Percentiles rank a stretch among this genome's conserved stretches.
phyloP scores from a whole-genome alignment of 192 early-diverging fungal species.

The Phlyctochytrium arcticum region DNA sequence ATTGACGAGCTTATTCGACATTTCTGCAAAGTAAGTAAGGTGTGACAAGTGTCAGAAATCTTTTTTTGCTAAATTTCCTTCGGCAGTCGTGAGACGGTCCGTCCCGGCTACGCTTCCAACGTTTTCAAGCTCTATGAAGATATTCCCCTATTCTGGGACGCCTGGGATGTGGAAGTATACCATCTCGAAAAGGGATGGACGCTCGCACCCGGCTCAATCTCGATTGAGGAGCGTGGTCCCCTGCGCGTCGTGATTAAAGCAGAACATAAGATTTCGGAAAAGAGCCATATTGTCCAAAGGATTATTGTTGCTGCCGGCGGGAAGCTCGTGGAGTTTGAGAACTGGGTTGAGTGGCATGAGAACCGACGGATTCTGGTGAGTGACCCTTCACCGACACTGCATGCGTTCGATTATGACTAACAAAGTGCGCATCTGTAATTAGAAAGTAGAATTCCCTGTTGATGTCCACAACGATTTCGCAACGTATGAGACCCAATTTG shows the following conservation, averaged over 20 bases:
- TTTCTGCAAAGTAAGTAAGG: constrained; percentile 44
- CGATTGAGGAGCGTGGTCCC: constrained; percentile 75
- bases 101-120: constrained; percentile 58
- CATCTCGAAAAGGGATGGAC: constrained; percentile 81
- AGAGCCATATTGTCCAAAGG: constrained; percentile 66
- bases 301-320: constrained; percentile 74
- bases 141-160: constrained; percentile 84
- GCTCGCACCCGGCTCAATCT: constrained; percentile 49
- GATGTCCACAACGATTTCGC: constrained; percentile 77
- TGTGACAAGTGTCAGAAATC: background rate
- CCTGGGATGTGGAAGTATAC: constrained; percentile 86
- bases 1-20: constrained; percentile 65
- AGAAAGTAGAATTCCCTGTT: constrained; percentile 92
- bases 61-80: constrained; percentile 1
- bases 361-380: constrained; percentile 73
- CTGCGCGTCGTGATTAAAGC: constrained; percentile 70
- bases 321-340: constrained; percentile 81
- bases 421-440: background rate
- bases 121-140: constrained; percentile 83
- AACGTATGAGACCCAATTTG: constrained; percentile 97
- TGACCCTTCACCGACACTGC: background rate
- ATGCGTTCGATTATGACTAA: background rate
- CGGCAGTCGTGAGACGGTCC: constrained; percentile 36
- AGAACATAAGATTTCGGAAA: constrained; percentile 58
- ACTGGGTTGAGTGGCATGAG: constrained; percentile 89